Percentiles rank a stretch among this genome's conserved stretches.
These are phyloP conservation scores for Kodamaea alishanica DNA, from an alignment of 1,139 yeast species.

Conservation along the genomic window DNA sequence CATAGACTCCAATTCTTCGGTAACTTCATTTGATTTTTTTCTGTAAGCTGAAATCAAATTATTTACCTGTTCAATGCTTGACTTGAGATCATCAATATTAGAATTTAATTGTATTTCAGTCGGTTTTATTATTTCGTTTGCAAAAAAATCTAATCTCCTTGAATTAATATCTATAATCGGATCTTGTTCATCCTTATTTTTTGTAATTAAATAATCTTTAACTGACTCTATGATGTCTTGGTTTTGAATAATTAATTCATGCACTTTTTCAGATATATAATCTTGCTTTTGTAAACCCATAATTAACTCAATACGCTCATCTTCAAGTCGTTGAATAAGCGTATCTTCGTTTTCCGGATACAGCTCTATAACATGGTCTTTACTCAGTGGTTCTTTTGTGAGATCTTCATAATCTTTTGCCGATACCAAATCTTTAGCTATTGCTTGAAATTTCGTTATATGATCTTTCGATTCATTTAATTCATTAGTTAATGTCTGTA, in stretches of 20 bases:
- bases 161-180: conserved; percentile 1
- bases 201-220: conserved; percentile 33
- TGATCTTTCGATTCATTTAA: conserved; percentile 21
- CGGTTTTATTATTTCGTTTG: conserved; percentile 9
- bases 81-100: conserved; percentile 8
- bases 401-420: conserved; percentile 16
- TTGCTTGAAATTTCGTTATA: conserved; percentile 19
- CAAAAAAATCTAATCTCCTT: conserved; percentile 9
- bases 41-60: conserved; percentile 7
- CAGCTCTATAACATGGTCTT: neutral
- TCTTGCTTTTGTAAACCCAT: conserved; percentile 47
- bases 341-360: conserved; percentile 10
- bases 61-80: conserved; percentile 9
- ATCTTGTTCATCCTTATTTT: conserved; percentile 13
- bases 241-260: conserved; percentile 37
- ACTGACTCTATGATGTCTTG: conserved; percentile 38
- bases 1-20: conserved; percentile 8
- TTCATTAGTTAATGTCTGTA: conserved; percentile 20
- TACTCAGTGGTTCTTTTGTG: neutral
- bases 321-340: conserved; percentile 25
- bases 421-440: conserved; percentile 21
- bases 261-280: conserved; percentile 29
- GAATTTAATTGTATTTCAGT: conserved; percentile 11
- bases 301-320: conserved; percentile 33
- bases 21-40: conserved; percentile 5